phyloP scores from a whole-genome alignment of 257 asterid genomes.

The Solanum peruvianum region DNA sequence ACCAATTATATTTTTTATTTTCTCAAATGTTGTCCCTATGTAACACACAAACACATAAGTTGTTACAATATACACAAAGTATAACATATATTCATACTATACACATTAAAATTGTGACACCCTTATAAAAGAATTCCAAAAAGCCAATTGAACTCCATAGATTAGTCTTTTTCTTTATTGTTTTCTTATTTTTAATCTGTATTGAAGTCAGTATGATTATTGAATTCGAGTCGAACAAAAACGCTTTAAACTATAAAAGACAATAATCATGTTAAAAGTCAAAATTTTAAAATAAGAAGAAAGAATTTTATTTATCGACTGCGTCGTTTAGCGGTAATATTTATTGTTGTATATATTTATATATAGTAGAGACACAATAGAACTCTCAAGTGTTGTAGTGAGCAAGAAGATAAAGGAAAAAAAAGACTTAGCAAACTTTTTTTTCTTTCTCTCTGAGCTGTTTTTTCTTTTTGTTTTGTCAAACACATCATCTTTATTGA shows the following conservation, averaged over 20 bases:
- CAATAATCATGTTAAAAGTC: too few relatives aligned
- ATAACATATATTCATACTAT: neutral
- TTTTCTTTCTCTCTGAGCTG: neutral
- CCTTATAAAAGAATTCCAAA: neutral
- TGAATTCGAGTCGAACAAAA: too few relatives aligned
- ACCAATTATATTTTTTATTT: neutral
- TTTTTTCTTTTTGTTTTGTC: neutral
- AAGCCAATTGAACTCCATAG: neutral
- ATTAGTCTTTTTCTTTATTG: neutral
- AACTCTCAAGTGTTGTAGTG: neutral
- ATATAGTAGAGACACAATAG: neutral
- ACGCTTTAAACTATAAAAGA: too few relatives aligned
- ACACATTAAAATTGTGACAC: neutral
- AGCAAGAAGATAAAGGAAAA: neutral
- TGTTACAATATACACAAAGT: neutral
- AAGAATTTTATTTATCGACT: neutral
- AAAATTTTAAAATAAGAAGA: neutral
- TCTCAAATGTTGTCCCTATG: neutral
- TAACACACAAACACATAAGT: neutral
- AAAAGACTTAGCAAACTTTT: constrained; percentile 3
- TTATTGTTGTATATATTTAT: neutral
- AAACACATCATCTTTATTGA: neutral
- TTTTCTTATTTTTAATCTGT: neutral
- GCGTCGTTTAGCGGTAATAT: neutral
- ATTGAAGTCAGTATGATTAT: neutral